phyloP scores from a whole-genome alignment of 495 filamentous ascomycete species.

The Penicillium bialowiezense region DNA sequence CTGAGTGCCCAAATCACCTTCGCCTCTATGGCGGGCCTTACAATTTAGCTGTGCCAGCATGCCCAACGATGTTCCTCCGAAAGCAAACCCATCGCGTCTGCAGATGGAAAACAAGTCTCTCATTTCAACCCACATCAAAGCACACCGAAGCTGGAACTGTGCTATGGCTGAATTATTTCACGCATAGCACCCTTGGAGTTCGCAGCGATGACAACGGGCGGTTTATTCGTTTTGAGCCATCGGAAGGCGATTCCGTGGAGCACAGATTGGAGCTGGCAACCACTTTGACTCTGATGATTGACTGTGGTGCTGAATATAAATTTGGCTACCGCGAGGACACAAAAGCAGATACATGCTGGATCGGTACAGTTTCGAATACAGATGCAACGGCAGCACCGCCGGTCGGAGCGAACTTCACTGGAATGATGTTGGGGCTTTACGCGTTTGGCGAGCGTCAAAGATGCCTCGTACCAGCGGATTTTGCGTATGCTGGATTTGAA shows the following conservation, averaged over 20 bases:
- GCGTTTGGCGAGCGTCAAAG: constrained; percentile 40
- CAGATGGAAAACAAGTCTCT: constrained; percentile 32
- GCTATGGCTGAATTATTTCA: constrained; percentile 42
- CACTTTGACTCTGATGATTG: constrained; percentile 21
- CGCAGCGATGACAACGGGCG: constrained; percentile 14
- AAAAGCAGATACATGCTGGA: constrained; percentile 17
- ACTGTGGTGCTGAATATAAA: constrained; percentile 28
- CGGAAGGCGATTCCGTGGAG: constrained; percentile 15
- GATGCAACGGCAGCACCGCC: constrained; percentile 29
- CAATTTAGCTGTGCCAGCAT: constrained; percentile 35
- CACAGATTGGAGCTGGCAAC: not conserved
- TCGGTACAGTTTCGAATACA: constrained; percentile 24
- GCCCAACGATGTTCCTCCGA: constrained; percentile 41
- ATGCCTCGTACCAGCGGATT: constrained; percentile 41
- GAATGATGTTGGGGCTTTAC: constrained; percentile 46
- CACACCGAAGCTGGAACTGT: constrained; percentile 39
- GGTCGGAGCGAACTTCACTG: constrained; percentile 37
- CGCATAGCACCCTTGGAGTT: constrained; percentile 36
- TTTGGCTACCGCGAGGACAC: constrained; percentile 26
- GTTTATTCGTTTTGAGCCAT: constrained; percentile 24
- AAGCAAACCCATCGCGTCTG: constrained; percentile 39
- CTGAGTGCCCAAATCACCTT: constrained; percentile 31
- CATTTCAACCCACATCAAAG: constrained; percentile 26
- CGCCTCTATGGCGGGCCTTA: constrained; percentile 42
- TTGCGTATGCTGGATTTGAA: constrained; percentile 31